Conservation (phyloP, 139 green algal species). For the Volvox africanus region DNA sequence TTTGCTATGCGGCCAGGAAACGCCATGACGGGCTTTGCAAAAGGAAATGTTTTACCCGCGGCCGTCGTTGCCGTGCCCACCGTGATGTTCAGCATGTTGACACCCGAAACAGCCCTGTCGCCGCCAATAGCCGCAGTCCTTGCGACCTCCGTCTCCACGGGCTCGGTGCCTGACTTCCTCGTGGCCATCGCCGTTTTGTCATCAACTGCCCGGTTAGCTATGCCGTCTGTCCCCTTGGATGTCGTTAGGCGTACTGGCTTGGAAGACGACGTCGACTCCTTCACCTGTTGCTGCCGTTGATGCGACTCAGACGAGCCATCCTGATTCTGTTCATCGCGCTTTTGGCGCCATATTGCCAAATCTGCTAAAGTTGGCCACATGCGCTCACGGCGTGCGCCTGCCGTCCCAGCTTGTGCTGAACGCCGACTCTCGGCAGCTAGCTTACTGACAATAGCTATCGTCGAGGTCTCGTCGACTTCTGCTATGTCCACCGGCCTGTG, state of each 20-base stretch:
- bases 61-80: neutral
- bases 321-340: neutral
- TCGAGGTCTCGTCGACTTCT: neutral
- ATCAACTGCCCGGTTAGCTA: neutral
- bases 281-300: neutral
- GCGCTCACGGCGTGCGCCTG: neutral
- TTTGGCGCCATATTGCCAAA: neutral
- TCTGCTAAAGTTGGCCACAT: neutral
- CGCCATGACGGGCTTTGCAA: neutral
- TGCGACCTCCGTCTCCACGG: neutral
- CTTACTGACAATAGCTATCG: neutral
- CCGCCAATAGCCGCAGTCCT: neutral
- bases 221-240: neutral
- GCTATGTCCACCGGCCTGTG: neutral
- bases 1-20: conserved; percentile 5
- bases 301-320: neutral
- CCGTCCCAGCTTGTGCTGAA: neutral
- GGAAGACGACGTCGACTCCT: neutral
- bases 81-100: neutral
- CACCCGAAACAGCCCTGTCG: neutral
- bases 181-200: no score
- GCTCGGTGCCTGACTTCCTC: no score
- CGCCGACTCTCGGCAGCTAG: conserved; percentile 11
- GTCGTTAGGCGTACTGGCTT: neutral
- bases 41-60: neutral